These are phyloP conservation scores for Porcisia deanei DNA, from an alignment of 208 protist genomes.

Conservation along the genomic window DNA sequence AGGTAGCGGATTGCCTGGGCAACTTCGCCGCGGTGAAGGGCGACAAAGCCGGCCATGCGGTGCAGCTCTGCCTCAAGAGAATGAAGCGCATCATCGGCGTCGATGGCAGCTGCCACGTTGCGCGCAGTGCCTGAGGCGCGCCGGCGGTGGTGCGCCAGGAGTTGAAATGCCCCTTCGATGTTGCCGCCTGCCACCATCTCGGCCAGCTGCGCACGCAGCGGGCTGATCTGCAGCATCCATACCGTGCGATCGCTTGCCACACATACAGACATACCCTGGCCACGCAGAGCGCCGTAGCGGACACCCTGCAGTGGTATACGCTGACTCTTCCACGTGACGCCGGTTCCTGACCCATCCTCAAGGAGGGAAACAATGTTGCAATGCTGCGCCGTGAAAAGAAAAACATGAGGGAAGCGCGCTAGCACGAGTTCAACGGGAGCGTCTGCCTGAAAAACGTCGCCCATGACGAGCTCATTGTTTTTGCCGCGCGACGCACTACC, in stretches of 20 bases:
- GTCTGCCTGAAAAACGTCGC: constrained; percentile 30
- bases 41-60: constrained; percentile 68
- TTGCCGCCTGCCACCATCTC: constrained; percentile 50
- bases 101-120: neutral
- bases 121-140: constrained; percentile 8
- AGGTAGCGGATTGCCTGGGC: constrained; percentile 57
- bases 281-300: constrained; percentile 46
- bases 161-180: constrained; percentile 66
- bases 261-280: constrained; percentile 48
- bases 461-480: constrained; percentile 29
- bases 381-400: constrained; percentile 63
- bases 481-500: neutral
- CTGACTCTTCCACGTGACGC: constrained; percentile 28
- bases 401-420: constrained; percentile 63
- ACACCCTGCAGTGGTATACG: constrained; percentile 60
- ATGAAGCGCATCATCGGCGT: constrained; percentile 17
- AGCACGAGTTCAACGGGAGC: constrained; percentile 33
- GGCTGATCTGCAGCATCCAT: constrained; percentile 60
- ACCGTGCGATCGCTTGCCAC: constrained; percentile 53
- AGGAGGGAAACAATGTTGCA: constrained; percentile 70
- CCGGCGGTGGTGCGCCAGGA: constrained; percentile 47
- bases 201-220: constrained; percentile 61
- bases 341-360: constrained; percentile 32
- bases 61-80: constrained; percentile 64
- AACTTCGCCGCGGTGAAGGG: constrained; percentile 49